Evolutionary conservation across 805 yeast species (phyloP), one percentile per base, ranked within the genome.

Genomic region (Barnettozyma siamensis): DNA sequence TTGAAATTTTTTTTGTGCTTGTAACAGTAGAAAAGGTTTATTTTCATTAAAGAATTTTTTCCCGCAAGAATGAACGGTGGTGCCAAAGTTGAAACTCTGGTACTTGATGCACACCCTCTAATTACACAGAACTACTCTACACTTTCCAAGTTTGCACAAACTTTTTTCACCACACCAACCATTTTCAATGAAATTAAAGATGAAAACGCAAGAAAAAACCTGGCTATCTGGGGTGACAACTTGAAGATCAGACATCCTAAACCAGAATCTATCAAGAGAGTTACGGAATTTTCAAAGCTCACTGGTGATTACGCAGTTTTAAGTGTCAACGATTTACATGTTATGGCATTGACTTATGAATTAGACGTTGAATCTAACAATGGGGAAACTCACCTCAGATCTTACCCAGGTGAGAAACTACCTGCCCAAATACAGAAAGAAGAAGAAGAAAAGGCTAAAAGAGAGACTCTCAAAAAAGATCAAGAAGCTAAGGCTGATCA

Each of bases 21-120:
- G n/a, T n/a, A n/a, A n/a, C n/a, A n/a, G n/a, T n/a, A n/a, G n/a
- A n/a, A n/a, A n/a, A n/a, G n/a, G n/a, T n/a, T n/a, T n/a, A n/a
- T n/a, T n/a, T n/a, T n/a, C n/a, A n/a, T n/a, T n/a, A n/a, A n/a
- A n/a, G n/a, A n/a, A n/a, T n/a, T n/a, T n/a, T n/a, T n/a, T n/a
- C n/a, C n/a, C n/a, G n/a, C n/a, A 21, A 40, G 11, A 16, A 40
- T 35, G 39, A 41, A 18, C 7, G 23, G 12, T 7, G 37, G 24
- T 4, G 7, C 37, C 20, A 54, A 45, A 27, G 59, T 51, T 9
- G 45, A 48, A n/a, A 40, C 53, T 1, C 68, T 94, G 42, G 85
- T 87, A 27, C 71, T 93, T 50, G 99, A 93, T 73, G 98, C 99
- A 3, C 93, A 96, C 38, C 99, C 99, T 6, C 67, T 93, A 50